Conservation (phyloP, 495 filamentous ascomycete genomes). For the Sporormia fimetaria region DNA sequence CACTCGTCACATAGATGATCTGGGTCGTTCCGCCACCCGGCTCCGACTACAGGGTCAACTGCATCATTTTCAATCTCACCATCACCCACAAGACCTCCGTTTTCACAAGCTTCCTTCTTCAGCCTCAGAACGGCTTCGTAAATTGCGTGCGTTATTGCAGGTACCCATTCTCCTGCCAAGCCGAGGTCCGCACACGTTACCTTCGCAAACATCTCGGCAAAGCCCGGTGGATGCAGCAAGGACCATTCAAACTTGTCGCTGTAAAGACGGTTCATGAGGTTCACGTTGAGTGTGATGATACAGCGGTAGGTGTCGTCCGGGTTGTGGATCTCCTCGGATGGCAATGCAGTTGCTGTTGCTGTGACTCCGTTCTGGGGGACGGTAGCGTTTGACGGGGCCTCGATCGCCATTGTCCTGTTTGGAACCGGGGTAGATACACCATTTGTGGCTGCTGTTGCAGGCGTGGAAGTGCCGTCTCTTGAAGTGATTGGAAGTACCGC, state of each 20-base stretch:
- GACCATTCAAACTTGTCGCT: constrained; percentile 99
- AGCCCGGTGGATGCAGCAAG: constrained; percentile 77
- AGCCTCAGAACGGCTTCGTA: constrained; percentile 87
- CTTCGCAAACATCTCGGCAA: constrained; percentile 85
- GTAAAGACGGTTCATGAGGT: constrained; percentile 82
- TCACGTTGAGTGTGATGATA: constrained; percentile 83
- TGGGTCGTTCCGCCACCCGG: constrained; percentile 89
- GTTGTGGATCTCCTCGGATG: constrained; percentile 48
- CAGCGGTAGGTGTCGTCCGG: constrained; percentile 88
- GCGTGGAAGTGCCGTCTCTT: constrained; percentile 38
- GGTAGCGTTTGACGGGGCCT: constrained; percentile 39
- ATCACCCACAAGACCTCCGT: constrained; percentile 63
- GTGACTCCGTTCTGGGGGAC: constrained; percentile 34
- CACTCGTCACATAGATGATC: constrained; percentile 83
- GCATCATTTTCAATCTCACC: constrained; percentile 87
- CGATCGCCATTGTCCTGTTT: constrained; percentile 6
- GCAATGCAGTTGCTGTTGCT: constrained; percentile 42
- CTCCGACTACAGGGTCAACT: constrained; percentile 53
- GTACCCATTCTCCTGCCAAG: constrained; percentile 83
- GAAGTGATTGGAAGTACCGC: constrained; percentile 33
- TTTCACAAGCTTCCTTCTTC: constrained; percentile 93
- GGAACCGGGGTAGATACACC: constrained; percentile 14
- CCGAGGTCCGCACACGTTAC: constrained; percentile 86
- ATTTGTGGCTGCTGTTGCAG: constrained; percentile 22
- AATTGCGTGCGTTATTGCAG: constrained; percentile 87